phyloP scores from a whole-genome alignment of 129 eudicot species.

The sunflower (Helianthus annuus) region DNA sequence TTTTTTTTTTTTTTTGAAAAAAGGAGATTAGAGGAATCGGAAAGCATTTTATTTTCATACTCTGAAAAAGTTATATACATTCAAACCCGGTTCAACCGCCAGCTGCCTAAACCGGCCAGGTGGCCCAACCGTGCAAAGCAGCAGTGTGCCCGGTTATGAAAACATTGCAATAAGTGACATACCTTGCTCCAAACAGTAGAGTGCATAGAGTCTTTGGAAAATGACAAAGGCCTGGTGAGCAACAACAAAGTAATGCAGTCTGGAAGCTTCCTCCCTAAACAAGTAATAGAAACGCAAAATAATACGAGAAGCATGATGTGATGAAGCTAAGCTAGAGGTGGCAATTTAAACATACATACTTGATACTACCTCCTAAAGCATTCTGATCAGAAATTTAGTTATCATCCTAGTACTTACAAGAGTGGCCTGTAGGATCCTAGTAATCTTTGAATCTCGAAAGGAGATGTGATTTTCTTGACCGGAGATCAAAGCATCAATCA shows the following conservation, averaged over 20 bases:
- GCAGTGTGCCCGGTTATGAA: too few species aligned
- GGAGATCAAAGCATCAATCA: constrained; percentile 69
- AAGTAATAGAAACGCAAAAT: background rate
- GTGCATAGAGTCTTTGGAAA: constrained; percentile 77
- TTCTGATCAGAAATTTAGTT: background rate
- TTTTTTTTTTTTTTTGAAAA: too few species aligned
- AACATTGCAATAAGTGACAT: constrained; percentile 2
- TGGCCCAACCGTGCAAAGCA: too few species aligned
- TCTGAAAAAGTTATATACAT: too few species aligned
- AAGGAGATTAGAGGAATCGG: too few species aligned
- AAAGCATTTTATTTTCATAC: too few species aligned
- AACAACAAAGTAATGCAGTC: constrained; percentile 85
- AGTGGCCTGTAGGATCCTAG: constrained; percentile 82
- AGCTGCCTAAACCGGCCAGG: too few species aligned
- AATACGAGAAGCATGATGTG: constrained; percentile 2
- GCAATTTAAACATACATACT: background rate
- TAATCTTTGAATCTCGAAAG: constrained; percentile 88
- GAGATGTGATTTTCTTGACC: constrained; percentile 62
- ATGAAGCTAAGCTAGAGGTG: constrained; percentile 9
- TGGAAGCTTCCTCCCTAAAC: constrained; percentile 80
- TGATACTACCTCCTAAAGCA: background rate
- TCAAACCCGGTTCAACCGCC: too few species aligned
- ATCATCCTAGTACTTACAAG: constrained; percentile 54
- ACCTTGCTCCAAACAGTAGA: constrained; percentile 92
- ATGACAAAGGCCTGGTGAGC: constrained; percentile 85